phyloP scores from a whole-genome alignment of 768 basidiomycete species.

The Russula earlei region DNA sequence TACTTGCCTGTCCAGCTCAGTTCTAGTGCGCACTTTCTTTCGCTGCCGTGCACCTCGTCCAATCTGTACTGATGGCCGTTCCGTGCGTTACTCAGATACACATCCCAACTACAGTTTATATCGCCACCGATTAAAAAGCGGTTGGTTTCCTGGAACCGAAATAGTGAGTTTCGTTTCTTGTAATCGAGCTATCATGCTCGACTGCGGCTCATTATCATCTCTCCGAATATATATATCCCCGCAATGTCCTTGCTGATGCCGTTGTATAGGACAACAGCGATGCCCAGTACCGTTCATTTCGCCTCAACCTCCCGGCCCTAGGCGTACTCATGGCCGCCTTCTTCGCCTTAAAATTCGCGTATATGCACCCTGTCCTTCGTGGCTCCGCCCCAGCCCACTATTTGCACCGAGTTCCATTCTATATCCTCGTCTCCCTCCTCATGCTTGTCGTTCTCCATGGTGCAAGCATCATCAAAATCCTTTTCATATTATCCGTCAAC shows the following conservation, averaged over 20 bases:
- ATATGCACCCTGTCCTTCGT: conserved; percentile 26
- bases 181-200: not conserved
- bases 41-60: not conserved
- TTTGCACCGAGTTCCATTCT: conserved; percentile 44
- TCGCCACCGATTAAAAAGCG: conserved; percentile 44
- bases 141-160: conserved; percentile 76
- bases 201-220: not conserved
- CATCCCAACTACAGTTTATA: conserved; percentile 70
- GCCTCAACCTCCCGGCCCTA: conserved; percentile 66
- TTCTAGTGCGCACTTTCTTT: conserved; percentile 44
- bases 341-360: conserved; percentile 45
- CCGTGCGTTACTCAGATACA: conserved; percentile 34
- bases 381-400: conserved; percentile 24
- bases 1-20: conserved; percentile 71
- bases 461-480: conserved; percentile 65
- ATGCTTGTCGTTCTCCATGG: conserved; percentile 77
- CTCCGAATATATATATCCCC: not conserved
- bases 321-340: conserved; percentile 41
- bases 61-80: conserved; percentile 1
- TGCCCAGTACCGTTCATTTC: conserved; percentile 80
- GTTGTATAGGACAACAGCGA: conserved; percentile 79
- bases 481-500: conserved; percentile 61
- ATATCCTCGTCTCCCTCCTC: conserved; percentile 48
- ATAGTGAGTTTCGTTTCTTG: conserved; percentile 40
- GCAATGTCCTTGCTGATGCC: not conserved